Evolutionary conservation across 768 basidiomycete genomes (phyloP), one percentile per base, ranked within the genome.

Genomic region (Lentinus tigrinus): DNA sequence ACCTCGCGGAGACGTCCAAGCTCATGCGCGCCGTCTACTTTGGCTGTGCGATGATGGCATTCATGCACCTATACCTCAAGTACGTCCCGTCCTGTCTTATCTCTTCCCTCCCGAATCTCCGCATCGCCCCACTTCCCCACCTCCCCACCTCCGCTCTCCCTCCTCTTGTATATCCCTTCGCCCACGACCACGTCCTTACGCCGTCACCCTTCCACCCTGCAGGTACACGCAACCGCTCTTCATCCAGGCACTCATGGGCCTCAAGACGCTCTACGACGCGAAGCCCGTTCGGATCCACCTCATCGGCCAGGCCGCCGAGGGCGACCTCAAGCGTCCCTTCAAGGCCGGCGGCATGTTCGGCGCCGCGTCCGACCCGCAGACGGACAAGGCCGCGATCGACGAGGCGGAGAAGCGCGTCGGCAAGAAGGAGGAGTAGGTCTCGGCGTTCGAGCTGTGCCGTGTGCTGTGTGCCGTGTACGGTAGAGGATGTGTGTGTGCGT

Each of bases 211-310:
- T 17, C 36, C 26, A n/a, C 27, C 40, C 16, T 21, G 4, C 55
- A 70, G 69, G 27, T 98, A 91, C 82, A 95, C 94, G 7, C 95
- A 96, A 70, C 96, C 96, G 7, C 84, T 98, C 63, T 96, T 98
- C 76, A 89, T 98, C 63, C 96, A 98, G 73, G 84, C 84, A 13
- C 82, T 99, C 64, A 97, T 96, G 93, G 92, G 91, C n/a, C 56
- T 97, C 68, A 98, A 99, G 79, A 83, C 81, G 43, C 73, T 95
- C 27, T 92, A 89, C 73, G 95, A 98, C 67, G 87, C 90, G 56
- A 93, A 93, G 70, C 82, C 83, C 17, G 81, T 95, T 62, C 80
- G 86, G 38, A 88, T 99, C 58, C 88, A 96, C 77, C 44, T 98
- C 53, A 75, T 93, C 23, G 91, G 91, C 37, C 82, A 88, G 72